Conservation (phyloP, 1,284 basidiomycete genomes). For the Leccinum solheimii region DNA sequence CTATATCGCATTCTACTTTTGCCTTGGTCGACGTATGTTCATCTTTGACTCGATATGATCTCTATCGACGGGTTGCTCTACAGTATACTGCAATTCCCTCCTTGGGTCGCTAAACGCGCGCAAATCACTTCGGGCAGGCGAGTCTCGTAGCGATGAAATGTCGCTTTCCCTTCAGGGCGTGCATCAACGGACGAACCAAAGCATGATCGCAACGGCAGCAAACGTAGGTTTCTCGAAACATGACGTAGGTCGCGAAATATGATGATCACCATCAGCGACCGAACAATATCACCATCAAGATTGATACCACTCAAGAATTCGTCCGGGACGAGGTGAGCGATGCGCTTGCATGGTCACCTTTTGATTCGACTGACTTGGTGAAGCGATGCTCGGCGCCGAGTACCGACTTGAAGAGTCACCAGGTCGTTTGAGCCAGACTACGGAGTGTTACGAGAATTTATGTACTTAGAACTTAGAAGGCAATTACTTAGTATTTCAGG, state of each 20-base stretch:
- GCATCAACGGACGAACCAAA: slow-evolving; percentile 29
- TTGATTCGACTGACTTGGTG: slow-evolving; percentile 2
- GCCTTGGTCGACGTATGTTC: slow-evolving; percentile 46
- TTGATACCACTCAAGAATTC: slow-evolving; percentile 36
- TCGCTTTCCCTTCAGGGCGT: slow-evolving; percentile 35
- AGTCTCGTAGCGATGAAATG: slow-evolving; percentile 30
- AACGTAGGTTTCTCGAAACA: slow-evolving; percentile 9
- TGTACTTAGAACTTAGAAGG: slow-evolving; percentile 5
- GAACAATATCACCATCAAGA: slow-evolving; percentile 38
- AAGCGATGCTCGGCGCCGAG: slow-evolving; percentile 23
- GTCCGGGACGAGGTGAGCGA: slow-evolving; percentile 32
- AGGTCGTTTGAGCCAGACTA: slow-evolving; percentile 18
- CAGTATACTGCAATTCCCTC: slow-evolving; percentile 54
- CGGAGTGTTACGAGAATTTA: background rate
- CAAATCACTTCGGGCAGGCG: slow-evolving; percentile 35
- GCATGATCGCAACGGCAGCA: slow-evolving; percentile 17
- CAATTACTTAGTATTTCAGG: background rate
- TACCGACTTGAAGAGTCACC: slow-evolving; percentile 18
- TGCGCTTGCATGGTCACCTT: background rate
- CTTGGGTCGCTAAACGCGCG: slow-evolving; percentile 54
- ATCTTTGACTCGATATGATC: background rate
- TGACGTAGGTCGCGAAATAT: background rate
- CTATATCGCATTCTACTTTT: slow-evolving; percentile 56
- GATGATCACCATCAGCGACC: slow-evolving; percentile 22
- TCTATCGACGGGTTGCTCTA: background rate